Base-by-base conservation (phyloP, 257 asterid genomes). In the Leonotis leonurus region DNA sequence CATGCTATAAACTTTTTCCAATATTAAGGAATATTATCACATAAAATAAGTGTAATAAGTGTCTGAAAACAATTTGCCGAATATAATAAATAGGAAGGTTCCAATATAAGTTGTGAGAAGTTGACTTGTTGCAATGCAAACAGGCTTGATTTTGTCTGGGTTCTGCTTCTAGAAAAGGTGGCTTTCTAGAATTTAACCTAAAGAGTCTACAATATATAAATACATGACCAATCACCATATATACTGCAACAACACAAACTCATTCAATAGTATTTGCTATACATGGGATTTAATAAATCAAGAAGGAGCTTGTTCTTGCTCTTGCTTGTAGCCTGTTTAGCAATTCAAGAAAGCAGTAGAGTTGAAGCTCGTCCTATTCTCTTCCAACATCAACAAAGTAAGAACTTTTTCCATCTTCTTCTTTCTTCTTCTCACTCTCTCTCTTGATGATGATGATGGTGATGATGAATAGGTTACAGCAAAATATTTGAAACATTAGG, bases 401-500 rank as follows among this genome's bases (percentile, higher is more conserved):
- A 69, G 75, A 35, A n/a, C n/a, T n/a, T 18, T 14, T 30, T 6
- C 5, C 9, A 22, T 26, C 54, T 18, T 9, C 0, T 21, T 16
- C 41, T 12, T 32, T 12, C n/a, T 49, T 43, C 39, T 43, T 51
- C 61, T 39, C 39, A 9, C n/a, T 11, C 22, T 46, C 57, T 18
- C 37, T 7, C 17, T 0, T 3, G n/a, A 16, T 54, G 16, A 10
- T 29, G n/a, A n/a, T 40, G 2, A 29, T 12, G 7, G 1, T 27
- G 2, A 10, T 16, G 29, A n/a, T 65, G 21, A 62, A 29, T 26
- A 63, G 72, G 62, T 32, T 44, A 66, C 22, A 14, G 29, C 2
- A 67, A 40, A 16, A 16, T 16, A n/a, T 67, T 67, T 56, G 75
- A 56, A 44, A 63, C 56, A 11, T 73, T 78, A 10, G 80, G 83